These are phyloP conservation scores for Monilinia aucupariae DNA, from an alignment of 2,329 filamentous ascomycete genomes.

Conservation along the genomic window DNA sequence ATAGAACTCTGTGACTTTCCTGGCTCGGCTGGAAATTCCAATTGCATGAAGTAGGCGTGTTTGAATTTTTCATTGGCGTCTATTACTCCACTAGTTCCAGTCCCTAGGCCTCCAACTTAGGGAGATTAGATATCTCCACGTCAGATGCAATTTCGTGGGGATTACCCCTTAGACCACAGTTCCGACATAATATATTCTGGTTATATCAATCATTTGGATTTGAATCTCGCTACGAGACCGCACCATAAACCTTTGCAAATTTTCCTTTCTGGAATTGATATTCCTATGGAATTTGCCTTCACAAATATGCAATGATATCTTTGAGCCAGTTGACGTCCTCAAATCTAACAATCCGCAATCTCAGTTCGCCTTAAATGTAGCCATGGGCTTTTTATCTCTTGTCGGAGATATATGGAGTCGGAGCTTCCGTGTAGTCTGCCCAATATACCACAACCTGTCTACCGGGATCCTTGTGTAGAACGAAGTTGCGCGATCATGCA, in stretches of 20 bases:
- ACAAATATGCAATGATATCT: background rate
- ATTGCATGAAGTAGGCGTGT: background rate
- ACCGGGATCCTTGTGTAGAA: background rate
- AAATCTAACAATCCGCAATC: background rate
- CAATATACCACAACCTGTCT: background rate
- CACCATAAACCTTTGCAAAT: background rate
- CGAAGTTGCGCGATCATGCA: background rate
- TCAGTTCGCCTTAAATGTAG: background rate
- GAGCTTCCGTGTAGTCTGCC: background rate
- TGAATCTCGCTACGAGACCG: background rate
- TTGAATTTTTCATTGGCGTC: background rate
- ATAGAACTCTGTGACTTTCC: background rate
- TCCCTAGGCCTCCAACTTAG: background rate
- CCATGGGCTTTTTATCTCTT: background rate
- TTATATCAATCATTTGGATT: background rate
- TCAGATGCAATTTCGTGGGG: background rate
- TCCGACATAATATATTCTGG: background rate
- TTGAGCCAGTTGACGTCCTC: background rate
- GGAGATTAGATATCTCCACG: background rate
- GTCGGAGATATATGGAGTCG: background rate
- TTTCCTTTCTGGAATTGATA: background rate
- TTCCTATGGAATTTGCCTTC: background rate
- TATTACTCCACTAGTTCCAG: background rate
- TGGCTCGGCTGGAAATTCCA: background rate
- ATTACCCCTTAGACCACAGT: background rate